Evolutionary conservation across 2,329 filamentous ascomycete species (phyloP), one percentile per base, ranked within the genome.

Genomic region (Neocatenulostroma microsporum): DNA sequence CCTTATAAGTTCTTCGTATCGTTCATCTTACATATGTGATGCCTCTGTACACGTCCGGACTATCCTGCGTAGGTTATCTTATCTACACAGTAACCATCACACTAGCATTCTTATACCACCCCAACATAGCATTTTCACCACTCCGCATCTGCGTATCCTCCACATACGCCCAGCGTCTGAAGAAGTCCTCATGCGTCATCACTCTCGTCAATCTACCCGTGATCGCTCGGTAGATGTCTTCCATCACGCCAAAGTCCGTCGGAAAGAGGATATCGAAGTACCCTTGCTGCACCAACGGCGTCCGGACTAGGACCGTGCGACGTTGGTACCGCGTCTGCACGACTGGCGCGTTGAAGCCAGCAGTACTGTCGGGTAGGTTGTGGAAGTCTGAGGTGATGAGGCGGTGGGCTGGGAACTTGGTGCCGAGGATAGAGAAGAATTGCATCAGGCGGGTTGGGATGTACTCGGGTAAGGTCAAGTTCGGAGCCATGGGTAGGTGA

Each of bases 201-300:
- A 94, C 84, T 34, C 82, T 76, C 2, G 88, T 94, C 51, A 96
- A 69, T 58, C 93, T 91, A 21, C 89, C 89, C 0, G 91, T 98
- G 51, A 96, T 78, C 43, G 86, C 86, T 38, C 85, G 80, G 65
- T 98, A 98, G 50, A 96, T 78, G 52, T 86, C 80, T 62, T 96
- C 87, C 63, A 91, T 82, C 48, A 94, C 81, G 45, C 76, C 72
- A 58, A 98, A 98, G 62, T 98, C 83, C 9, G 91, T 98, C 0
- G 91, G 91, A 66, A 98, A 98, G 57, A 98, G 80, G 53, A 98
- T 95, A 59, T 98, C 93, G 58, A 98, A 98, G 64, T 94, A 96
- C 30, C 91, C 93, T 67, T 98, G 93, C 60, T 96, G 88, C 69
- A 94, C 91, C 59, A 94, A 74, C 36, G 89, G 87, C 4, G 91